Evolutionary conservation across 495 filamentous ascomycete genomes (phyloP).

Genomic region (Penicillium cataractarum): DNA sequence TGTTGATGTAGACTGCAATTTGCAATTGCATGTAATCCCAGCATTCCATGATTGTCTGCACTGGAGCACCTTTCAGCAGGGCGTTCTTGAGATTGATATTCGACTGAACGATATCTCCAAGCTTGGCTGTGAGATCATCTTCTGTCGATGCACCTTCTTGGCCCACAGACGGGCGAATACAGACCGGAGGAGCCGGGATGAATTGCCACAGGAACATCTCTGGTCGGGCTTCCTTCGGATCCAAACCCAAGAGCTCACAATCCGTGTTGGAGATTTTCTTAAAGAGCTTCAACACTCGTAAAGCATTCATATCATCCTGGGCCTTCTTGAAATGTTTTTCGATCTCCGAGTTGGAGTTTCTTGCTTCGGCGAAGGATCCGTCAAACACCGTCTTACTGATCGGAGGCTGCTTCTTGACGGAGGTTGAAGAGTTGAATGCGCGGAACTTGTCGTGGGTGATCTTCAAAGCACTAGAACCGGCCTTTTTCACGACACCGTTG

Average conservation of each 20-base stretch:
- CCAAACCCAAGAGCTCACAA: slow-evolving; percentile 87
- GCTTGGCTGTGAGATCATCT: slow-evolving; percentile 93
- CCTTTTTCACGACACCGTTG: slow-evolving; percentile 89
- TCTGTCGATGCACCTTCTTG: slow-evolving; percentile 92
- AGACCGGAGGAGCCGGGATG: slow-evolving; percentile 88
- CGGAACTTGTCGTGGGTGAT: slow-evolving; percentile 93
- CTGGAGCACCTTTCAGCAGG: slow-evolving; percentile 75
- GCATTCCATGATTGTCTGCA: slow-evolving; percentile 93
- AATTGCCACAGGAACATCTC: slow-evolving; percentile 99
- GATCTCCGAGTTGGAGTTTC: slow-evolving; percentile 73
- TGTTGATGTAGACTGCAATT: slow-evolving; percentile 97
- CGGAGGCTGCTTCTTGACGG: slow-evolving; percentile 79
- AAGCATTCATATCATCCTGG: slow-evolving; percentile 90
- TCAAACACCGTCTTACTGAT: slow-evolving; percentile 81
- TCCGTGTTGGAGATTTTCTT: slow-evolving; percentile 81
- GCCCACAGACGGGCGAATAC: slow-evolving; percentile 88
- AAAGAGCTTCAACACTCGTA: slow-evolving; percentile 88
- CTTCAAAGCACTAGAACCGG: slow-evolving; percentile 76
- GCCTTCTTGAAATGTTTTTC: slow-evolving; percentile 89
- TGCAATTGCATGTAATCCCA: slow-evolving; percentile 97
- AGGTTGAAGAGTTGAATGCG: slow-evolving; percentile 80
- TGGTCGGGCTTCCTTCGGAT: slow-evolving; percentile 83
- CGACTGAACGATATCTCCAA: slow-evolving; percentile 90
- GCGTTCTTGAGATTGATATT: slow-evolving; percentile 81
- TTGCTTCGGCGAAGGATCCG: slow-evolving; percentile 76